Evolutionary conservation across 1,284 basidiomycete genomes (phyloP).

Genomic region (Leccinum subrobustum): DNA sequence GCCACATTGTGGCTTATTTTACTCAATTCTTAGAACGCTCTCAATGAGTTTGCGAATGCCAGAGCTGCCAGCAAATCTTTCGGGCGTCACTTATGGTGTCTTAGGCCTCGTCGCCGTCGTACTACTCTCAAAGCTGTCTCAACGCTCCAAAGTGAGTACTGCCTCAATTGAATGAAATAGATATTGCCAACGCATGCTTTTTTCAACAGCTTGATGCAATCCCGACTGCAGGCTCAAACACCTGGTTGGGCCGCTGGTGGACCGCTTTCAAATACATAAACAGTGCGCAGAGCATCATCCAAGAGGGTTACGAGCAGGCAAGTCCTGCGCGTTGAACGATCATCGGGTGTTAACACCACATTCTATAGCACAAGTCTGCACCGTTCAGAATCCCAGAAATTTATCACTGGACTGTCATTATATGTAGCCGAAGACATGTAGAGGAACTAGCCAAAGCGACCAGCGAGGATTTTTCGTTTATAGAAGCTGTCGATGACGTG

Average conservation of each 20-base stretch:
- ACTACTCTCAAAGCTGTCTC: not conserved
- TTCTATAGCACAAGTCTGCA: constrained; percentile 16
- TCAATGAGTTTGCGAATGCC: constrained; percentile 1
- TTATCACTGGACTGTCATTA: constrained; percentile 41
- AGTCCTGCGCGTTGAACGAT: not conserved
- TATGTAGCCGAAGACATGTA: constrained; percentile 36
- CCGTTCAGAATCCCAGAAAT: constrained; percentile 43
- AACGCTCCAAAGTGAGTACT: constrained; percentile 3
- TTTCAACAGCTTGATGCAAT: not conserved
- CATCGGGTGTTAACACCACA: not conserved
- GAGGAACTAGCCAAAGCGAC: constrained; percentile 42
- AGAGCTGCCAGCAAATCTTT: not conserved
- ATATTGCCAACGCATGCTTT: not conserved
- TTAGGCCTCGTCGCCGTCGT: not conserved
- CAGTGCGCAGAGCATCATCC: not conserved
- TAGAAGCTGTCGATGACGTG: constrained; percentile 37
- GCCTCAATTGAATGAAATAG: not conserved
- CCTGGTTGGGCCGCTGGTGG: not conserved
- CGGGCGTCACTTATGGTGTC: not conserved
- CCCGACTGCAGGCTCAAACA: not conserved
- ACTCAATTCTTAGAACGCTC: not conserved
- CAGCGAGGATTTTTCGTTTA: constrained; percentile 39
- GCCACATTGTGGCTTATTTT: no score
- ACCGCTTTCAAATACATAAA: not conserved
- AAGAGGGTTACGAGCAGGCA: not conserved